Base-by-base conservation (phyloP, 2,329 filamentous ascomycete genomes). In the Chaetomium strumarium region DNA sequence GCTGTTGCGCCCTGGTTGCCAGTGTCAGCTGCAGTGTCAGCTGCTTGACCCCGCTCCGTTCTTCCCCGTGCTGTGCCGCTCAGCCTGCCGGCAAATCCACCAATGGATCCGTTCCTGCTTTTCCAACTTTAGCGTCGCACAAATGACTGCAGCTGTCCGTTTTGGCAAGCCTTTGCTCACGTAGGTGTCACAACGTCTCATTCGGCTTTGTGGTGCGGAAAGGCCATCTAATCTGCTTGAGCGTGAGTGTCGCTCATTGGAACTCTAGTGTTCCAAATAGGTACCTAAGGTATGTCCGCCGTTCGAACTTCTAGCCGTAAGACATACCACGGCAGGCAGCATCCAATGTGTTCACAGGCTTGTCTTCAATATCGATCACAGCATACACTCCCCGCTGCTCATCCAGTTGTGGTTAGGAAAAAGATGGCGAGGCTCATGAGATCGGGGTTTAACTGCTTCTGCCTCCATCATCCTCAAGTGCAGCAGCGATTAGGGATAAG, bases 1-100 rank as follows among this genome's bases (percentile, higher is more conserved):
- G 57, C 51, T 60, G 54, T 55, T 60, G 48, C 57, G 54, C 60
- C 50, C 39, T 51, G 42, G 54, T 56, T 53, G 40, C 17, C 42
- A 16, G 13, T 31, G 20, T 31, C 43, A 45, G 24, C 24, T 16
- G n/a, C 34, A n/a, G 34, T 55, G 58, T 52, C 56, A 53, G 33
- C 42, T 31, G 14, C 20, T 53, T 40, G 48, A 51, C 57, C 45
- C 57, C 53, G 55, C 58, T 60, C 37, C 36, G 33, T 50, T 46
- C 48, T 40, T 48, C 51, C 37, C 52, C 43, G 51, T 53, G 51
- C 53, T 52, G 45, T 29, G 39, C 48, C 41, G 50, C 42, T 29
- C 33, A 29, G 41, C n/a, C 44, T 41, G 40, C 42, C 46, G 41
- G 52, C 42, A 53, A 48, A 48, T 51, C 43, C 51, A 37, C 42